Conservation (phyloP, 371 early-diverging fungal genomes). For the Dichotomocladium elegans region DNA sequence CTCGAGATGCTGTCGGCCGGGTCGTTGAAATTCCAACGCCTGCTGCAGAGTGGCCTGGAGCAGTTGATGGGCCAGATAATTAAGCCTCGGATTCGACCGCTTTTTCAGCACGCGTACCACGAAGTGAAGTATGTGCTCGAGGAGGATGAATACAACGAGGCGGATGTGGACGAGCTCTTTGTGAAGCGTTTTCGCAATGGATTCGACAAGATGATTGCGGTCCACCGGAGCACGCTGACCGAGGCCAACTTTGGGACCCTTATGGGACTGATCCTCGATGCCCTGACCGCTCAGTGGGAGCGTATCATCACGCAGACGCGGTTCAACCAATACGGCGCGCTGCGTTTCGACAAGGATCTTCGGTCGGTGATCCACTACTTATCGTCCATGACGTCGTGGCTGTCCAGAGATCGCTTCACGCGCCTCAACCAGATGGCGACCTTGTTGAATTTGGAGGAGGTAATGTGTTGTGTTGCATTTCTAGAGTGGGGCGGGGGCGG, state of each 20-base stretch:
- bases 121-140: slow-evolving; percentile 86
- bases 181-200: slow-evolving; percentile 71
- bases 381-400: slow-evolving; percentile 57
- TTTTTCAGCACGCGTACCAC: slow-evolving; percentile 75
- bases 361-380: slow-evolving; percentile 71
- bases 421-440: slow-evolving; percentile 80
- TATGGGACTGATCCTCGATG: slow-evolving; percentile 59
- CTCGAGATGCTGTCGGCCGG: slow-evolving; percentile 54
- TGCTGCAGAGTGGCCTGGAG: slow-evolving; percentile 72
- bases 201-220: slow-evolving; percentile 53
- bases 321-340: slow-evolving; percentile 82
- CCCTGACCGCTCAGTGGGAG: slow-evolving; percentile 81
- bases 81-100: slow-evolving; percentile 75
- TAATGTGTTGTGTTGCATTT: too few relatives aligned
- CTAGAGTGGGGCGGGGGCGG: too few relatives aligned
- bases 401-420: slow-evolving; percentile 72
- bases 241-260: slow-evolving; percentile 64
- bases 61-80: slow-evolving; percentile 74
- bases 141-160: slow-evolving; percentile 88
- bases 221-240: slow-evolving; percentile 50
- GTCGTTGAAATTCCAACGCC: slow-evolving; percentile 56
- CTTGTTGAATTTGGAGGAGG: slow-evolving; percentile 74
- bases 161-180: slow-evolving; percentile 74
- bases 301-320: slow-evolving; percentile 77
- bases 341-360: slow-evolving; percentile 88